phyloP scores from a whole-genome alignment of 371 early-diverging fungal species.

The Dinochytrium kinnereticum region DNA sequence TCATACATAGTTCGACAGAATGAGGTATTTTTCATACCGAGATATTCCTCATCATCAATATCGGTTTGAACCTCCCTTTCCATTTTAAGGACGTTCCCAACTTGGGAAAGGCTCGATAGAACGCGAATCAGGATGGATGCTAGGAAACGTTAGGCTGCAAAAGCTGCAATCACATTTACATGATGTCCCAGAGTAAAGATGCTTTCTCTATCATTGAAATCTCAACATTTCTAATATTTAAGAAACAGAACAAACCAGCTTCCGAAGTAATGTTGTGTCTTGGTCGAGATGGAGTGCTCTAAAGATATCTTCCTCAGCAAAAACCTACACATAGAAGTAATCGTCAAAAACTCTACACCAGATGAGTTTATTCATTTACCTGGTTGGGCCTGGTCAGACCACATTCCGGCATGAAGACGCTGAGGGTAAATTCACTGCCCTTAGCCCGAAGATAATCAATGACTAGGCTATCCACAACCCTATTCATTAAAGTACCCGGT shows the following conservation, averaged over 20 bases:
- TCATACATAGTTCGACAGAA: background rate
- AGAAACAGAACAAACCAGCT: background rate
- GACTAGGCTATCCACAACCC: conserved; percentile 49
- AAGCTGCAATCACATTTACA: background rate
- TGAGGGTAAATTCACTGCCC: conserved; percentile 52
- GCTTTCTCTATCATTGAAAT: background rate
- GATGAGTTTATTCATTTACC: conserved; percentile 20
- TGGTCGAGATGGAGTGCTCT: conserved; percentile 34
- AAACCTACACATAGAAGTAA: conserved; percentile 18
- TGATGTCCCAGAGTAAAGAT: background rate
- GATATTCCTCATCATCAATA: conserved; percentile 41
- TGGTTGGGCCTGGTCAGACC: conserved; percentile 35
- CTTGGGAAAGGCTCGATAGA: conserved; percentile 33
- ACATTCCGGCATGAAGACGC: conserved; percentile 57
- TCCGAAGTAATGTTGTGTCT: conserved; percentile 6
- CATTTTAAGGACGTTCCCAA: conserved; percentile 29
- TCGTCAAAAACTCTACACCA: conserved; percentile 23
- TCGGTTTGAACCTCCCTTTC: conserved; percentile 48
- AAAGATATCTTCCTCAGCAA: conserved; percentile 37
- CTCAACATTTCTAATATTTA: background rate
- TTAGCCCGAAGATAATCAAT: conserved; percentile 47
- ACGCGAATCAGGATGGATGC: conserved; percentile 37
- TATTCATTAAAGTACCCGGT: conserved; percentile 22
- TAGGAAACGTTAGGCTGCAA: background rate
- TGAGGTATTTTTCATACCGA: conserved; percentile 30